A percentile compares a stretch with the other conserved stretches of the same genome.
Conservation (phyloP, 352 stramenopile genomes). For the Pythium plurisporium region DNA sequence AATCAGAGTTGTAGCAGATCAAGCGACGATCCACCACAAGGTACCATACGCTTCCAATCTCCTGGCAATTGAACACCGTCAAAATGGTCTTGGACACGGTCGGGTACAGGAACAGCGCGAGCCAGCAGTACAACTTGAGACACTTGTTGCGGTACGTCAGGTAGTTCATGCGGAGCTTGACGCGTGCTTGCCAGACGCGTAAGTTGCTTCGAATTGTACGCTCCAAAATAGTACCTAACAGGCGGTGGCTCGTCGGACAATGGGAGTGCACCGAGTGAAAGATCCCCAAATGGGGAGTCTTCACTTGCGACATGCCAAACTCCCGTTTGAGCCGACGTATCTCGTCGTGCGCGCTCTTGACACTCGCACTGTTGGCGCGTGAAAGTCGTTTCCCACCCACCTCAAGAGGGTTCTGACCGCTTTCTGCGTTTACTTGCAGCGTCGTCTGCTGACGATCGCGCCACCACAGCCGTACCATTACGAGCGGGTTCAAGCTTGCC, state of each 20-base stretch:
- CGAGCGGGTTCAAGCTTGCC: constrained; percentile 49
- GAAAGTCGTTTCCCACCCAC: neutral
- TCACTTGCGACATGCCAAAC: constrained; percentile 69
- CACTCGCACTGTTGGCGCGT: neutral
- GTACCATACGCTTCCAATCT: constrained; percentile 55
- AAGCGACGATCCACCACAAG: constrained; percentile 64
- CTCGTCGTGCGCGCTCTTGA: constrained; percentile 24
- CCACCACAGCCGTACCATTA: constrained; percentile 45
- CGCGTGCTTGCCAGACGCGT: constrained; percentile 67
- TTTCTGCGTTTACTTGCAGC: neutral
- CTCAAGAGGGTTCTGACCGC: neutral
- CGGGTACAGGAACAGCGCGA: constrained; percentile 70
- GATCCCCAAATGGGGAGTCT: constrained; percentile 58
- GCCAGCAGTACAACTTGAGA: constrained; percentile 75
- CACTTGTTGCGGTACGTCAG: constrained; percentile 78
- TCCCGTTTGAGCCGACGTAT: constrained; percentile 50
- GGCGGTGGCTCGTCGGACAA: constrained; percentile 43
- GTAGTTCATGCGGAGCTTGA: constrained; percentile 83
- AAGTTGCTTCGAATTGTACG: constrained; percentile 68
- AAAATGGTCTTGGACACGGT: constrained; percentile 76
- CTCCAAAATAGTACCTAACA: constrained; percentile 49
- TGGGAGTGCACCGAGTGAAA: constrained; percentile 50
- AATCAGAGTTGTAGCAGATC: constrained; percentile 56
- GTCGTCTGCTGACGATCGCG: constrained; percentile 10
- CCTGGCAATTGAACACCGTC: constrained; percentile 78